Conservation (phyloP, 2,329 filamentous ascomycete genomes). For the Furcasterigmium sp. region DNA sequence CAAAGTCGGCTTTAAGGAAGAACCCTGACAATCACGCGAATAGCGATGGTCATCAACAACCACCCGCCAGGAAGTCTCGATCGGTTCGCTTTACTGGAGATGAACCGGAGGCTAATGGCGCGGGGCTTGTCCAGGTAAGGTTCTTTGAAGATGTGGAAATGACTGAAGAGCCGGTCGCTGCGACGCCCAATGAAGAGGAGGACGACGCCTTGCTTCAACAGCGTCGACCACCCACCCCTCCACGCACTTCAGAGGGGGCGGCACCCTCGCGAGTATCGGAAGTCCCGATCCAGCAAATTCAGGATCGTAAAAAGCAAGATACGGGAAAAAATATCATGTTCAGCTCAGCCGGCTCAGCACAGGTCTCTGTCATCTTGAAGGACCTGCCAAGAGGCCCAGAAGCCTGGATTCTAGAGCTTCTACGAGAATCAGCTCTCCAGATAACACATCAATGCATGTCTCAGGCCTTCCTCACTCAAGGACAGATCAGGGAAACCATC, state of each 20-base stretch:
- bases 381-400: constrained; percentile 12
- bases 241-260: no score
- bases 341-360: constrained; percentile 5
- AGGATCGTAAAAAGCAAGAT: no score
- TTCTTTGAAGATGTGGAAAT: constrained; percentile 9
- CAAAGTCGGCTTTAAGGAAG: background rate
- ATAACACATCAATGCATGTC: constrained; percentile 30
- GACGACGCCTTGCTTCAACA: background rate
- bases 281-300: no score
- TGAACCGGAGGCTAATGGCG: background rate
- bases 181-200: background rate
- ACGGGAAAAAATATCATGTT: constrained; percentile 15
- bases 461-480: constrained; percentile 19
- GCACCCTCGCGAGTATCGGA: no score
- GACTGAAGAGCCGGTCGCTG: constrained; percentile 14
- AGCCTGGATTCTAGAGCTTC: constrained; percentile 21
- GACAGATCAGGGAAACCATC: background rate
- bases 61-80: constrained; percentile 16
- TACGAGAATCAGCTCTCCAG: constrained; percentile 14
- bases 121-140: constrained; percentile 9
- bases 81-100: constrained; percentile 16
- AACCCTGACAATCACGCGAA: background rate
- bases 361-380: constrained; percentile 17
- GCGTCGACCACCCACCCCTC: no score
- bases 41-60: background rate